These are phyloP conservation scores for Verbascum thapsus DNA, from an alignment of 257 asterid species.

Conservation along the genomic window DNA sequence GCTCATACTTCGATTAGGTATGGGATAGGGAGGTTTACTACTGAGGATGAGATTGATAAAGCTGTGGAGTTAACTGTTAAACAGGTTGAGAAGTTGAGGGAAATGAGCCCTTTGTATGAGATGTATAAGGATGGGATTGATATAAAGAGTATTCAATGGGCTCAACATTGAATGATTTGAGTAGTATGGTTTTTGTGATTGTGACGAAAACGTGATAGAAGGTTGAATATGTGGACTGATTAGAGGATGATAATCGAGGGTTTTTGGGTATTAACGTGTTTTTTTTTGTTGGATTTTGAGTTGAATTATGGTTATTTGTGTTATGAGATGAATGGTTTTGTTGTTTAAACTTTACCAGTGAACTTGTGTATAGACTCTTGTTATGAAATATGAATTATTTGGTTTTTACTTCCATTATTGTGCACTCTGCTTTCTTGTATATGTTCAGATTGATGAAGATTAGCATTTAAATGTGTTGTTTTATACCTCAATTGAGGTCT, in stretches of 20 bases:
- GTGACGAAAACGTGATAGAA: conserved; percentile 7
- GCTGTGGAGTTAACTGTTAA: conserved; percentile 84
- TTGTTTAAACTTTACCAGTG: background rate
- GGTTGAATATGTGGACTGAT: too few species aligned
- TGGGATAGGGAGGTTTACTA: conserved; percentile 96
- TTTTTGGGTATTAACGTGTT: background rate
- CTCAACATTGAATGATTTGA: conserved; percentile 64
- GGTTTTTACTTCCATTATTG: background rate
- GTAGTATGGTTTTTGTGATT: conserved; percentile 3
- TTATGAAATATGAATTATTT: background rate
- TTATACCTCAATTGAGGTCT: background rate
- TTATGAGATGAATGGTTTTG: conserved; percentile 4
- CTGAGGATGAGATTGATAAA: conserved; percentile 84
- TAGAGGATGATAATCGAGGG: too few species aligned
- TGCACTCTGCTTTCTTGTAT: background rate
- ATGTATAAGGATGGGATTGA: conserved; percentile 95
- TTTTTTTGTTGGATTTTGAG: background rate
- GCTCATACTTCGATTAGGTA: conserved; percentile 96
- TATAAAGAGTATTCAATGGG: conserved; percentile 85
- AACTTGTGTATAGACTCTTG: too few species aligned
- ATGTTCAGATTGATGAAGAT: background rate
- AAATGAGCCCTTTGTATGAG: conserved; percentile 96
- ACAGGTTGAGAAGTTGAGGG: conserved; percentile 95
- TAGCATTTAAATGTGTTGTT: background rate
- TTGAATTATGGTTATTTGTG: background rate